Percentiles rank a stretch among this genome's conserved stretches.
Conservation (phyloP, 1,284 basidiomycete species). For the Pholiota adiposa region DNA sequence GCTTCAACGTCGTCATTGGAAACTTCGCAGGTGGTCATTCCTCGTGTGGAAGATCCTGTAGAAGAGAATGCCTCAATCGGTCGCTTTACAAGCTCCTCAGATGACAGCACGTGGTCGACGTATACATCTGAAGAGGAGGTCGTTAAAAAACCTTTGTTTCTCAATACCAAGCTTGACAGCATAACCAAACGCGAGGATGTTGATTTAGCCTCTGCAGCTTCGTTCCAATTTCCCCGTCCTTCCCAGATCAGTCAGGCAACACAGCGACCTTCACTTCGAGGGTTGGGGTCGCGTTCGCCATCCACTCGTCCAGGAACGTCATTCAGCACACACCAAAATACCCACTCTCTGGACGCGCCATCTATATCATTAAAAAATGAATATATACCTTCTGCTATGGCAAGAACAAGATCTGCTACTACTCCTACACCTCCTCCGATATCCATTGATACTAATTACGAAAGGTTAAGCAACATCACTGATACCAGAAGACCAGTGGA, state of each 20-base stretch:
- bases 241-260: conserved; percentile 16
- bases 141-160: not conserved
- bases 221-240: conserved; percentile 46
- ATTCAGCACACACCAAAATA: conserved; percentile 44
- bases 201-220: conserved; percentile 44
- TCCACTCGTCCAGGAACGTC: conserved; percentile 29
- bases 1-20: not conserved
- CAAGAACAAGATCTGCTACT: conserved; percentile 56
- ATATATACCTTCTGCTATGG: conserved; percentile 40
- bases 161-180: conserved; percentile 3
- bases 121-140: not conserved
- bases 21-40: not conserved
- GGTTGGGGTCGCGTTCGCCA: conserved; percentile 3
- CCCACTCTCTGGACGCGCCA: conserved; percentile 57
- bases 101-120: not conserved
- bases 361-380: conserved; percentile 38
- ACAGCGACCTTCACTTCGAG: conserved; percentile 13
- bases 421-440: conserved; percentile 46
- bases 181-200: conserved; percentile 28
- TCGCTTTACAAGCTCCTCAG: not conserved
- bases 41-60: not conserved
- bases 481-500: conserved; percentile 15
- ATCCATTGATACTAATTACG: conserved; percentile 12
- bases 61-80: not conserved
- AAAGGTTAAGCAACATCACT: not conserved